phyloP scores from a whole-genome alignment of 306 rosid species.

The Benincasa hispida region DNA sequence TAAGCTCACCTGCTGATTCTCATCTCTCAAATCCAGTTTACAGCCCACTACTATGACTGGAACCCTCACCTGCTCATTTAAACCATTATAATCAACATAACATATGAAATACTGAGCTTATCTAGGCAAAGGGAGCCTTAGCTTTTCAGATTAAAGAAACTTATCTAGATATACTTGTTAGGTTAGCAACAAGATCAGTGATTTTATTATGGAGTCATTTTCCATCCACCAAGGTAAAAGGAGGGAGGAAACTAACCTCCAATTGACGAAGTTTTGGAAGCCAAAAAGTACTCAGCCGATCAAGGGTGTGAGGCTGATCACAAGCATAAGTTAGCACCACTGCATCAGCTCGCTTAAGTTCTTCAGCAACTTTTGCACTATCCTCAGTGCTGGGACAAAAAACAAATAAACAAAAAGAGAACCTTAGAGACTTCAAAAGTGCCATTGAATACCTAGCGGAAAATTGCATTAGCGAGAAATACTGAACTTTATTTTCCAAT shows the following conservation, averaged over 20 bases:
- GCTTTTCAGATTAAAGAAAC: neutral
- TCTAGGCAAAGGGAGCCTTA: neutral
- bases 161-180: neutral
- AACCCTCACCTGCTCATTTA: constrained; percentile 61
- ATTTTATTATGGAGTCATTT: neutral
- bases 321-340: constrained; percentile 95
- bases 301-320: constrained; percentile 76
- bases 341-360: constrained; percentile 84
- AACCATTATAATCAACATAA: constrained; percentile 7
- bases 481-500: neutral
- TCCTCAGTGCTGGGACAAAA: constrained; percentile 46
- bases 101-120: neutral
- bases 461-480: neutral
- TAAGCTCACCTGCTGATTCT: constrained; percentile 74
- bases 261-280: constrained; percentile 88
- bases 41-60: constrained; percentile 98
- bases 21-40: constrained; percentile 94
- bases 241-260: constrained; percentile 38
- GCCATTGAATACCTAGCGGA: neutral
- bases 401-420: constrained; percentile 5
- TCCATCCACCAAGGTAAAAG: neutral
- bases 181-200: neutral
- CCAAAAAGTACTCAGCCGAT: constrained; percentile 73
- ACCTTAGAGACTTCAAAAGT: neutral
- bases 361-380: constrained; percentile 74